phyloP scores from a whole-genome alignment of 371 early-diverging fungal genomes.

The Mortierella polycephala region DNA sequence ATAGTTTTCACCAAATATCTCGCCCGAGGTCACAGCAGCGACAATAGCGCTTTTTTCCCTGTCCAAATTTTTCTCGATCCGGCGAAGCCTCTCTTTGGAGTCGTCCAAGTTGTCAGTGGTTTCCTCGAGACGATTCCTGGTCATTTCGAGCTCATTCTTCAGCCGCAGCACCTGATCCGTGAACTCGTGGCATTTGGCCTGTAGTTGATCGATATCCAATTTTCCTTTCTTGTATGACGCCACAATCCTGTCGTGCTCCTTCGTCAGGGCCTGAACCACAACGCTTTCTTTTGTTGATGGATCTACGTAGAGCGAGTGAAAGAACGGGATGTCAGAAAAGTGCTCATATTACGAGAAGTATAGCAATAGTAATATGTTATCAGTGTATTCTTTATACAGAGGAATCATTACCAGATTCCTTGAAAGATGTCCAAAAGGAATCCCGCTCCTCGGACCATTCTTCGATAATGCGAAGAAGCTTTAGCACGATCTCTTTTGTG shows the following conservation, averaged over 20 bases:
- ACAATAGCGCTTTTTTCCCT: conserved; percentile 45
- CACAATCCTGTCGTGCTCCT: conserved; percentile 32
- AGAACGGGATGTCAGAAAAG: background rate
- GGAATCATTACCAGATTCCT: conserved; percentile 19
- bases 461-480: conserved; percentile 31
- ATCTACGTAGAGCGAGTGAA: conserved; percentile 14
- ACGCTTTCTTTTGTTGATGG: conserved; percentile 26
- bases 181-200: conserved; percentile 36
- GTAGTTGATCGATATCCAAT: conserved; percentile 36
- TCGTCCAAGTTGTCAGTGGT: conserved; percentile 36
- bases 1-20: conserved; percentile 51
- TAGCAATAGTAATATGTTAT: background rate
- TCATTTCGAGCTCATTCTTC: conserved; percentile 36
- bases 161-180: conserved; percentile 39
- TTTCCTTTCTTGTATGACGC: conserved; percentile 33
- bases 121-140: conserved; percentile 36
- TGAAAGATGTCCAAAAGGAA: conserved; percentile 31
- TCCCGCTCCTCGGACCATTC: conserved; percentile 40
- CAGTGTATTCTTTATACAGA: no score
- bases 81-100: conserved; percentile 33
- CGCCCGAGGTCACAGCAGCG: conserved; percentile 44
- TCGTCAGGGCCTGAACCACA: conserved; percentile 21
- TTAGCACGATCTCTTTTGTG: conserved; percentile 46
- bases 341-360: background rate
- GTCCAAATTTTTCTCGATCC: conserved; percentile 29